Conservation (phyloP, 768 basidiomycete genomes). For the Trametes elegans region DNA sequence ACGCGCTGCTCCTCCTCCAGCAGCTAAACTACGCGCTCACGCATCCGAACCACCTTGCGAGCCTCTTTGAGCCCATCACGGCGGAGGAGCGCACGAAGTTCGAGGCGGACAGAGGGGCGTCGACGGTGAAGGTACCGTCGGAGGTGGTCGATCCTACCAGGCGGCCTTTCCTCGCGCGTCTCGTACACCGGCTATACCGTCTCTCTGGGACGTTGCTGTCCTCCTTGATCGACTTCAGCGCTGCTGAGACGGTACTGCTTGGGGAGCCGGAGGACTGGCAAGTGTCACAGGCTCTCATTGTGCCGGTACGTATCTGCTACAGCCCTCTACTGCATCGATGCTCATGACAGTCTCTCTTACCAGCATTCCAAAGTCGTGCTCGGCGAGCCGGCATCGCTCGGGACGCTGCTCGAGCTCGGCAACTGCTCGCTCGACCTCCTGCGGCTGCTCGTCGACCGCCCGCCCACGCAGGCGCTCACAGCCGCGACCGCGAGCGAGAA, state of each 20-base stretch:
- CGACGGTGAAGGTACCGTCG: slow-evolving; percentile 36
- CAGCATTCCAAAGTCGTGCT: slow-evolving; percentile 86
- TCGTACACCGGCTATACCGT: slow-evolving; percentile 70
- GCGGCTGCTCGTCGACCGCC: slow-evolving; percentile 60
- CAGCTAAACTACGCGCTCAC: slow-evolving; percentile 88
- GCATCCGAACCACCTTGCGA: slow-evolving; percentile 86
- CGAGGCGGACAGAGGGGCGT: slow-evolving; percentile 52
- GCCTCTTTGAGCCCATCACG: slow-evolving; percentile 76
- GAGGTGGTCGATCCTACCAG: slow-evolving; percentile 60
- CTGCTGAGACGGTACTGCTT: slow-evolving; percentile 64
- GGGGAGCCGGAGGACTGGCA: slow-evolving; percentile 73
- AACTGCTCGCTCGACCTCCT: slow-evolving; percentile 76
- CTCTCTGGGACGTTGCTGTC: slow-evolving; percentile 68
- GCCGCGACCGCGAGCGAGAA: slow-evolving; percentile 40
- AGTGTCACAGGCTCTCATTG: slow-evolving; percentile 59
- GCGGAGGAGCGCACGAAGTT: slow-evolving; percentile 67
- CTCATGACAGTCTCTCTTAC: slow-evolving; percentile 13
- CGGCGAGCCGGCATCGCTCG: slow-evolving; percentile 79
- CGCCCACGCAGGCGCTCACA: slow-evolving; percentile 54
- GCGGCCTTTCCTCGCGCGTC: slow-evolving; percentile 66
- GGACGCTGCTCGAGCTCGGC: slow-evolving; percentile 83
- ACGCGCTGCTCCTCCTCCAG: slow-evolving; percentile 73
- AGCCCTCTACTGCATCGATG: background rate
- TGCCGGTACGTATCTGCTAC: slow-evolving; percentile 60
- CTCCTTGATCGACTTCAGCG: slow-evolving; percentile 68